Evolutionary conservation across 495 filamentous ascomycete species (phyloP).

Genomic region (Aspergillus taichungensis): DNA sequence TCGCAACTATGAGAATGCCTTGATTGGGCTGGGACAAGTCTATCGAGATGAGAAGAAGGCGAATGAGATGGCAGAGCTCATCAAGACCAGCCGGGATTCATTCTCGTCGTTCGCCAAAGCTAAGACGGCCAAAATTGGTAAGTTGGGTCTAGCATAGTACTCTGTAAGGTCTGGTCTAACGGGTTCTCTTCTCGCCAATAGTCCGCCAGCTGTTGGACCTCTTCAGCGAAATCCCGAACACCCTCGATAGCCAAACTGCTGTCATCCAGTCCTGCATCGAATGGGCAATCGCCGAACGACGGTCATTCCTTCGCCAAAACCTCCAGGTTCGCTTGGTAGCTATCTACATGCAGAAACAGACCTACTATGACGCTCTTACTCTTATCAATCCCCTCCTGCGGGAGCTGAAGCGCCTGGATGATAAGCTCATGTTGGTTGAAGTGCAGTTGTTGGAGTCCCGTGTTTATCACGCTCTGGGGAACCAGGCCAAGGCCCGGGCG

Average conservation of each 20-base stretch:
- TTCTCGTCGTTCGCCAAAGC: slow-evolving; percentile 96
- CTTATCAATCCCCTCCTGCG: slow-evolving; percentile 92
- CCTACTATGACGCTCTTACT: slow-evolving; percentile 92
- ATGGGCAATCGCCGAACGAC: slow-evolving; percentile 89
- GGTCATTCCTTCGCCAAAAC: slow-evolving; percentile 93
- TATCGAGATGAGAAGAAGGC: slow-evolving; percentile 85
- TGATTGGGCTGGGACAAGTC: slow-evolving; percentile 76
- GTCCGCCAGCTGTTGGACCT: slow-evolving; percentile 96
- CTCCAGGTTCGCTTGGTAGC: slow-evolving; percentile 91
- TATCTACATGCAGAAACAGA: slow-evolving; percentile 91
- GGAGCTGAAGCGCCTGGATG: slow-evolving; percentile 94
- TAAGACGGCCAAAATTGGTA: slow-evolving; percentile 97
- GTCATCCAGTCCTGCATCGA: slow-evolving; percentile 98
- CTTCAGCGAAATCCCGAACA: slow-evolving; percentile 87
- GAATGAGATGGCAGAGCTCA: slow-evolving; percentile 81
- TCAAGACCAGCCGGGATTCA: slow-evolving; percentile 80
- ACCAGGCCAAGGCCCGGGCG: slow-evolving; percentile 91
- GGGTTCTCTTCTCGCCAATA: slow-evolving; percentile 24
- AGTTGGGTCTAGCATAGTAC: slow-evolving; percentile 11
- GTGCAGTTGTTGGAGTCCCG: slow-evolving; percentile 95
- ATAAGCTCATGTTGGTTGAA: slow-evolving; percentile 98
- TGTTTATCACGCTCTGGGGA: slow-evolving; percentile 95
- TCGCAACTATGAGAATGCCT: slow-evolving; percentile 68
- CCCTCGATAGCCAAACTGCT: slow-evolving; percentile 81
- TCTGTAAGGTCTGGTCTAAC: not conserved